Evolutionary conservation across 2,329 filamentous ascomycete species (phyloP).

Genomic region (Talaromyces islandicus): DNA sequence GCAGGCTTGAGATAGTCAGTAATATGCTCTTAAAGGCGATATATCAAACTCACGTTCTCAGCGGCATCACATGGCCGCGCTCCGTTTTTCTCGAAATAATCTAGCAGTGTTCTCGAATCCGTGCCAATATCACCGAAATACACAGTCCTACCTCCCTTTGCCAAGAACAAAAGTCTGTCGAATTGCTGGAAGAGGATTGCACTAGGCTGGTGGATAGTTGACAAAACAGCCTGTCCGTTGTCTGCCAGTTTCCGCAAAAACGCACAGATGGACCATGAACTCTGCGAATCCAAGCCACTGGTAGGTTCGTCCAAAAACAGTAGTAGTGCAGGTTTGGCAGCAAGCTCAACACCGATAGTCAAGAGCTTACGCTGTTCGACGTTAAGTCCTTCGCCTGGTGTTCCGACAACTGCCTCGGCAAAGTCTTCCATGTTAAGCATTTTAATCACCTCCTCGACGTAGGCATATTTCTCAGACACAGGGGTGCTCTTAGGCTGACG

Average conservation of each 20-base stretch:
- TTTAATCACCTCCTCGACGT: constrained; percentile 75
- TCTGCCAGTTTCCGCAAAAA: constrained; percentile 82
- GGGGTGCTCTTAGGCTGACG: constrained; percentile 72
- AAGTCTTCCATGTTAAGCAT: constrained; percentile 85
- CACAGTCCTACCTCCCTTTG: constrained; percentile 58
- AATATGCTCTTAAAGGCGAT: constrained; percentile 3
- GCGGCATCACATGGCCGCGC: constrained; percentile 51
- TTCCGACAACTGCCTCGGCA: constrained; percentile 80
- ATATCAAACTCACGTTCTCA: constrained; percentile 47
- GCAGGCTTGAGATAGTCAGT: constrained; percentile 52
- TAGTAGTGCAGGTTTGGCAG: constrained; percentile 77
- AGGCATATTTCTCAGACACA: constrained; percentile 68
- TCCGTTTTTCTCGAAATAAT: constrained; percentile 61
- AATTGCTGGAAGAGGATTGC: constrained; percentile 86
- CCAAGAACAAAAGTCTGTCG: constrained; percentile 57
- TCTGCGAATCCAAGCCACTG: constrained; percentile 84
- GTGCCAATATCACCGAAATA: constrained; percentile 62
- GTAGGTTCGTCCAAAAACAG: constrained; percentile 91
- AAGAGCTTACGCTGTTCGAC: constrained; percentile 64
- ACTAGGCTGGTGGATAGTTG: constrained; percentile 89
- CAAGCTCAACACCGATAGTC: constrained; percentile 88
- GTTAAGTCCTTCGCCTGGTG: constrained; percentile 68
- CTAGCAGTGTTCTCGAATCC: constrained; percentile 49
- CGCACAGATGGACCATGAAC: constrained; percentile 80
- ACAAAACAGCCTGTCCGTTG: constrained; percentile 79